Conservation (phyloP, 2,329 filamentous ascomycete species). For the Sporothrix brunneoviolacea region DNA sequence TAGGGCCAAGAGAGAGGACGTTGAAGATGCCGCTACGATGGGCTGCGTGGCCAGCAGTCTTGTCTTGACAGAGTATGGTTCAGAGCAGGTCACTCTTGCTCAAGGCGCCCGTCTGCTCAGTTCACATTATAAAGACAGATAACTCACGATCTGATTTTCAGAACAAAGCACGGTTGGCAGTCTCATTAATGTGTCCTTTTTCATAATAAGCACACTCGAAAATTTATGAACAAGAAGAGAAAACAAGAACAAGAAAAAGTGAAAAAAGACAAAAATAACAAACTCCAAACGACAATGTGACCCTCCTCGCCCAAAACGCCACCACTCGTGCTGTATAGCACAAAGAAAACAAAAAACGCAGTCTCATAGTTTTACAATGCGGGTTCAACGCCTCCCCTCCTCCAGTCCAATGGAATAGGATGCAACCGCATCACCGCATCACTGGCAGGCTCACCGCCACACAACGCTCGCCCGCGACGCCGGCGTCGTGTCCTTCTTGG, state of each 20-base stretch:
- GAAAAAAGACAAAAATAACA: not conserved
- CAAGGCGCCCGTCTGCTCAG: too few species aligned
- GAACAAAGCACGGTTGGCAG: too few species aligned
- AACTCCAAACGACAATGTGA: not conserved
- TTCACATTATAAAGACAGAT: too few species aligned
- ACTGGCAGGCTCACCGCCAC: slow-evolving; percentile 24
- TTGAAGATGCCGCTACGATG: too few species aligned
- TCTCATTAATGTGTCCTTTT: too few species aligned
- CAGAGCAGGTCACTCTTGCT: too few species aligned
- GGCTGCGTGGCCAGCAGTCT: too few species aligned
- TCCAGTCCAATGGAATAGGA: too few species aligned
- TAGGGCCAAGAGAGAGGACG: too few species aligned
- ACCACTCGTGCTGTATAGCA: not conserved
- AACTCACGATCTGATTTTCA: too few species aligned
- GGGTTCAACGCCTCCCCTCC: too few species aligned
- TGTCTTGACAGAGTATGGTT: too few species aligned
- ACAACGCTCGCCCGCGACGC: slow-evolving; percentile 19
- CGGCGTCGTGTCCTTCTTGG: not conserved
- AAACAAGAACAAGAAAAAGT: not conserved
- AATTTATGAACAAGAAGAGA: not conserved
- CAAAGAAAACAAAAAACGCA: not conserved
- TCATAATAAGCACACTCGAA: not conserved
- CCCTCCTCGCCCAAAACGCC: not conserved
- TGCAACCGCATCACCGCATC: not conserved
- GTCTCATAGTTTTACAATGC: not conserved